phyloP scores from a whole-genome alignment of 495 filamentous ascomycete genomes.

The Xylaria cubensis region DNA sequence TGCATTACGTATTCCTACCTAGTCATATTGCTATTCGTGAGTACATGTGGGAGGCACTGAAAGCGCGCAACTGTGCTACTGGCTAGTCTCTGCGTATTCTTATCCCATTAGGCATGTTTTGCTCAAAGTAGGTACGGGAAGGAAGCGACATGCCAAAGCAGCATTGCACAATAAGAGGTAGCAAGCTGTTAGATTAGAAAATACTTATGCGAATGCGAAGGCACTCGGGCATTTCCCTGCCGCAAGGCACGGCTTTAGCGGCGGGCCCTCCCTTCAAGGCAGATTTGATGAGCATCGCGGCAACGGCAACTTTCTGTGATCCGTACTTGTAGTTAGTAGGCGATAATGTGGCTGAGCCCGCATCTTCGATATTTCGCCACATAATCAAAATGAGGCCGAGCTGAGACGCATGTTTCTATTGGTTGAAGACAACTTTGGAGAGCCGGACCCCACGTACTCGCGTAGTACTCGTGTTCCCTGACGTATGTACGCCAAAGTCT shows the following conservation, averaged over 20 bases:
- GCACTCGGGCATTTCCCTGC: neutral
- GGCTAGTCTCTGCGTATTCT: neutral
- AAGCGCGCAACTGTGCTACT: neutral
- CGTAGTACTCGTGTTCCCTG: neutral
- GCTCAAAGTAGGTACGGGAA: neutral
- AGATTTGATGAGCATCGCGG: constrained; percentile 9
- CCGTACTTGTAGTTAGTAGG: neutral
- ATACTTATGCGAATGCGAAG: neutral
- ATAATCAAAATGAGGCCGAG: constrained; percentile 10
- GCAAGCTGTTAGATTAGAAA: neutral
- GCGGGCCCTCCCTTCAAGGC: constrained; percentile 19
- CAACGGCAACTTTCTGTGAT: neutral
- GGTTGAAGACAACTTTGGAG: neutral
- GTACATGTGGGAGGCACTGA: neutral
- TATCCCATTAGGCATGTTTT: neutral
- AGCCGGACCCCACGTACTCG: constrained; percentile 3
- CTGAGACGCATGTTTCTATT: neutral
- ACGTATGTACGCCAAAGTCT: neutral
- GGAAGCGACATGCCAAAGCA: neutral
- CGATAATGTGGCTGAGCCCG: constrained; percentile 14
- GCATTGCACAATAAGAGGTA: neutral
- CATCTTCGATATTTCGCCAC: constrained; percentile 17
- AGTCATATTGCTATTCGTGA: neutral
- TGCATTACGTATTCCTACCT: neutral
- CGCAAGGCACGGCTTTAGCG: constrained; percentile 7